Conservation (phyloP, 1,284 basidiomycete genomes). For the Schizophyllum amplum region DNA sequence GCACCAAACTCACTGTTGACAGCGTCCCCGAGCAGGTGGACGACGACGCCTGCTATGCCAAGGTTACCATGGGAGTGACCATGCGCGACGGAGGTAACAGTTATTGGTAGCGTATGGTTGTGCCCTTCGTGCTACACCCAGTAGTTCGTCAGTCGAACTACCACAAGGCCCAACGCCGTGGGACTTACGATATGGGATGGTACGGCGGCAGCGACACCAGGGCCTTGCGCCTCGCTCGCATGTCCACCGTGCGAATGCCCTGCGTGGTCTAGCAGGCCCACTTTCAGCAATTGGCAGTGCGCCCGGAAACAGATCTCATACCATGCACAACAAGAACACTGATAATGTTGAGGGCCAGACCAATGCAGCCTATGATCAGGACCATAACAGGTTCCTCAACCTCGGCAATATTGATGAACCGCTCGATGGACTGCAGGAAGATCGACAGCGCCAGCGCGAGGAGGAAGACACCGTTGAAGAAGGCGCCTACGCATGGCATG, state of each 20-base stretch:
- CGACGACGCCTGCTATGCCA: slow-evolving; percentile 33
- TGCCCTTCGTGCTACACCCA: slow-evolving; percentile 31
- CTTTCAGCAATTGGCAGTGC: not conserved
- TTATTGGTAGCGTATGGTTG: slow-evolving; percentile 27
- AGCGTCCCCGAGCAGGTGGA: slow-evolving; percentile 39
- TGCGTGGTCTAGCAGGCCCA: slow-evolving; percentile 7
- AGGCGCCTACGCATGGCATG: slow-evolving; percentile 28
- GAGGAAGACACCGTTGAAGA: slow-evolving; percentile 45
- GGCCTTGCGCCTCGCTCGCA: not conserved
- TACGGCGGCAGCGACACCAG: not conserved
- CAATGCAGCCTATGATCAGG: slow-evolving; percentile 36
- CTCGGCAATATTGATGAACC: slow-evolving; percentile 33
- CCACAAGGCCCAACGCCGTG: too few species aligned
- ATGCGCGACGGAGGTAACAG: slow-evolving; percentile 20
- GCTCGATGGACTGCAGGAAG: slow-evolving; percentile 38
- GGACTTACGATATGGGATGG: slow-evolving; percentile 23
- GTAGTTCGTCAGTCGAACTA: not conserved
- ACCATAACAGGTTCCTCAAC: slow-evolving; percentile 31
- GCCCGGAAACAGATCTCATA: not conserved
- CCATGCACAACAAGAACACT: slow-evolving; percentile 37
- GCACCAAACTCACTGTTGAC: slow-evolving; percentile 28
- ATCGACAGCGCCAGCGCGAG: slow-evolving; percentile 40
- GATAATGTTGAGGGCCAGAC: slow-evolving; percentile 35
- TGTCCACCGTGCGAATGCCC: slow-evolving; percentile 24
- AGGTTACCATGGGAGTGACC: slow-evolving; percentile 26